A percentile compares a stretch with the other conserved stretches of the same genome.
phyloP scores from a whole-genome alignment of 352 stramenopile genomes.

The Globisporangium recalcitrans region DNA sequence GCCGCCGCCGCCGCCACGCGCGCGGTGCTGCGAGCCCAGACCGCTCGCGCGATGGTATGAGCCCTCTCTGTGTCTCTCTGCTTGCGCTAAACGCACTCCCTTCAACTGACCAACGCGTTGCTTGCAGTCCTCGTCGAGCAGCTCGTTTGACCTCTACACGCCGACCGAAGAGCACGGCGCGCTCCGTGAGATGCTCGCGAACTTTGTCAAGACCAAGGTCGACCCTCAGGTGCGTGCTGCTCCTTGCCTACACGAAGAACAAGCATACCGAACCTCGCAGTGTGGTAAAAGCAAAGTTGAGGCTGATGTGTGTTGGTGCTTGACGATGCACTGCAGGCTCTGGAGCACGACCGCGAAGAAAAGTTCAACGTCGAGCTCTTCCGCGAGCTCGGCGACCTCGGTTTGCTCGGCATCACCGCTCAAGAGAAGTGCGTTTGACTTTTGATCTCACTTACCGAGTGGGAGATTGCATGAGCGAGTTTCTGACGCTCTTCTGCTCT shows the following conservation, averaged over 20 bases:
- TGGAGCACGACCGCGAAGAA: conserved; percentile 94
- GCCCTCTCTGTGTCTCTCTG: background rate
- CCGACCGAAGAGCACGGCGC: conserved; percentile 87
- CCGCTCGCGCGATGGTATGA: conserved; percentile 7
- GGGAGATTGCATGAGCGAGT: background rate
- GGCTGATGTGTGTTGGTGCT: background rate
- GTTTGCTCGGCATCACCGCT: conserved; percentile 95
- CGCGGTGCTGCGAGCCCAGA: conserved; percentile 4
- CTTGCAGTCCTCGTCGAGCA: conserved; percentile 12
- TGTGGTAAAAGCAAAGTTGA: background rate
- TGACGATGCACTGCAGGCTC: conserved; percentile 36
- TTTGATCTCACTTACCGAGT: background rate
- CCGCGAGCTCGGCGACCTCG: conserved; percentile 91
- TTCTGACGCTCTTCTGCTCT: background rate
- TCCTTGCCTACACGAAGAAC: background rate
- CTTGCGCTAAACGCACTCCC: background rate
- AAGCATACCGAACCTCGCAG: no score
- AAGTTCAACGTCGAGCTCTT: conserved; percentile 97
- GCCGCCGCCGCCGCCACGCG: conserved; percentile 13
- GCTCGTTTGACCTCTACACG: conserved; percentile 74
- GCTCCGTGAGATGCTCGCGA: conserved; percentile 90
- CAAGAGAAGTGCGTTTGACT: conserved; percentile 82
- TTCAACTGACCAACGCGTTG: background rate
- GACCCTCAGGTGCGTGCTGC: conserved; percentile 87
- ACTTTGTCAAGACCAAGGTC: conserved; percentile 95